These are phyloP conservation scores for Zygnema circumcarinatum DNA, from an alignment of 139 green algal genomes.

Conservation along the genomic window DNA sequence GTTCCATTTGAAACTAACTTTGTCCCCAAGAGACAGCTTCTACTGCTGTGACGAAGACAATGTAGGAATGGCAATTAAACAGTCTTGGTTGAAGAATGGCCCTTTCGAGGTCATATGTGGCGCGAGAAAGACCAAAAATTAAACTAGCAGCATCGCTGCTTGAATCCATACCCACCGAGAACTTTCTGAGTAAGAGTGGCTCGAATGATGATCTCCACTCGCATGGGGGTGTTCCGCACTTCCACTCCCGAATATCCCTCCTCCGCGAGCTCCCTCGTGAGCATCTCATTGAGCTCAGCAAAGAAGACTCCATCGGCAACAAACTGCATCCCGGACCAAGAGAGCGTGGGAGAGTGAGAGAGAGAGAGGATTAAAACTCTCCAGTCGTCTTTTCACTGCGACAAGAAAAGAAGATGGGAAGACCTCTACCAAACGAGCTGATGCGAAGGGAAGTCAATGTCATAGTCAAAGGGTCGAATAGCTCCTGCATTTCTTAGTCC, in stretches of 20 bases:
- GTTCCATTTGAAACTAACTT: no score
- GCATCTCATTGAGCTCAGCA: slow-evolving; percentile 99
- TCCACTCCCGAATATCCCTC: slow-evolving; percentile 99
- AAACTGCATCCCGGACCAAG: slow-evolving; percentile 84
- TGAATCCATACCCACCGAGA: slow-evolving; percentile 78
- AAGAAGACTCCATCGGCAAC: slow-evolving; percentile 99
- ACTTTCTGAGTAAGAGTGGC: slow-evolving; percentile 98
- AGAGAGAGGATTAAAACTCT: not conserved
- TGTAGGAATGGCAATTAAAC: no score
- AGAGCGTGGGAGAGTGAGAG: no score
- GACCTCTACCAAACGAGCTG: not conserved
- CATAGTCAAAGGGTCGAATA: no score
- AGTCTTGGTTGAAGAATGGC: no score
- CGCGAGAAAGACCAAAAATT: no score
- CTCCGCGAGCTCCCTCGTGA: slow-evolving; percentile 94
- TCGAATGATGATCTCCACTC: slow-evolving; percentile 99
- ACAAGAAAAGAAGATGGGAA: not conserved
- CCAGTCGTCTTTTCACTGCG: not conserved
- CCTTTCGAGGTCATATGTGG: no score
- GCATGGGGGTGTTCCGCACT: slow-evolving; percentile 95
- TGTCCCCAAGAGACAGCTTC: no score
- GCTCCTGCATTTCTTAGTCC: no score
- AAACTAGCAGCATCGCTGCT: no score
- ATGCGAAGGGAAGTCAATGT: no score
- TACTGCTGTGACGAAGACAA: no score